Evolutionary conservation across 768 basidiomycete genomes (phyloP), one percentile per base, ranked within the genome.

Genomic region (Xanthoconium stramineum): DNA sequence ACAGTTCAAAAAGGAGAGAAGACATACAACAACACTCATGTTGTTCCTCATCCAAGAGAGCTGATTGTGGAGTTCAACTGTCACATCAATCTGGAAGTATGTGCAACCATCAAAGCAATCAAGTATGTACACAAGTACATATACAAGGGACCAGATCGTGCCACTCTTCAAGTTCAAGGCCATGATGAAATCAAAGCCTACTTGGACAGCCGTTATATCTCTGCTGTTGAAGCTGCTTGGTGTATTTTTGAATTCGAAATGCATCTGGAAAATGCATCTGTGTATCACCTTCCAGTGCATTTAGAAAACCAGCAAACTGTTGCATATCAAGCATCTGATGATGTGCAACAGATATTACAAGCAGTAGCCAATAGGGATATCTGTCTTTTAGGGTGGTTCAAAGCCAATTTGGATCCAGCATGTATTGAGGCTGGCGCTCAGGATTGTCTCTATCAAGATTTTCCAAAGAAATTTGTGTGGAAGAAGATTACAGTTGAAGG

Each of bases 1-100:
- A 55, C 55, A 0, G 61, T 71, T 62, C 28, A 66, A 11, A 67
- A 71, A 15, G 2, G 19, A 14, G 2, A 40, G 4, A 15, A 50
- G 12, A 5, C 20, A 33, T 60, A 75, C 24, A 67, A 74, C 55
- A 83, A 83, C 50, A 57, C 55, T 1, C 68, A 73, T 70, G 69
- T 83, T 14, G 75, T 82, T 5, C 76, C 77, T 2, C 75, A 80
- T 60, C 64, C 56, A 42, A 74, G 72, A 0, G 74, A 62, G 29
- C 65, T 81, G 0, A 56, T 61, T 43, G 66, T 63, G 0, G 61
- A 69, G 28, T 33, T 33, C 11, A 11, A 11, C 11, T 33, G 33
- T 11, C 33, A 33, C 11, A 33, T 33, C 33, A 33, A 83, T 66
- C 55, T 81, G 1, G 80, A 83, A 58, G 72, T 73, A 50, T 69